Percentiles rank a stretch among this genome's conserved stretches.
These are phyloP conservation scores for Iris macrosiphon DNA, from an alignment of 106 monocot species.

Conservation along the genomic window DNA sequence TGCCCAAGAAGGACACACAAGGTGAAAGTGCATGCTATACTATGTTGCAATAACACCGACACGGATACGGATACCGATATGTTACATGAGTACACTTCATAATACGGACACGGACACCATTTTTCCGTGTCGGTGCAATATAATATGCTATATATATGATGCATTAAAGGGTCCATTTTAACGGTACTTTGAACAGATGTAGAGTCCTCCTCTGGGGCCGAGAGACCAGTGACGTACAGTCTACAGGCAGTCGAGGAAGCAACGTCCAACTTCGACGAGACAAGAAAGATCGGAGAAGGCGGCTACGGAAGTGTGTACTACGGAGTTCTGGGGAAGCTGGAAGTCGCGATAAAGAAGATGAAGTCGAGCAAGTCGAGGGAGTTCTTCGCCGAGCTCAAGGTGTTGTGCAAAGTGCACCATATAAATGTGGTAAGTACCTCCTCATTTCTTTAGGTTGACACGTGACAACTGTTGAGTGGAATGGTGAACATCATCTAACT, in stretches of 20 bases:
- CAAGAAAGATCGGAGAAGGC: slow-evolving; percentile 46
- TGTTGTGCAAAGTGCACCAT: slow-evolving; percentile 51
- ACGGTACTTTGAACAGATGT: no score
- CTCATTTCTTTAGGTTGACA: neutral
- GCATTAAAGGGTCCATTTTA: no score
- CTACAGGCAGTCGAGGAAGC: slow-evolving; percentile 29
- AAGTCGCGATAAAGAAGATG: slow-evolving; percentile 55
- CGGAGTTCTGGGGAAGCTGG: slow-evolving; percentile 39
- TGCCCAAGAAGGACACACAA: slow-evolving; percentile 8
- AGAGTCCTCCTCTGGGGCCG: no score
- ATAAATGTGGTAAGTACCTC: slow-evolving; percentile 36
- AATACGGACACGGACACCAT: no score
- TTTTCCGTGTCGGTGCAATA: no score
- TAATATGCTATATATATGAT: no score
- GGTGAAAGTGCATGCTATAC: neutral
- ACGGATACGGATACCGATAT: no score
- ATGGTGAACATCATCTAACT: neutral
- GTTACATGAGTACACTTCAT: neutral
- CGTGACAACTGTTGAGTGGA: no score
- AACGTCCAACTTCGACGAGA: slow-evolving; percentile 33
- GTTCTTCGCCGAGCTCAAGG: slow-evolving; percentile 58
- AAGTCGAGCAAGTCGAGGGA: slow-evolving; percentile 45
- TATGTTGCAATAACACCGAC: no score
- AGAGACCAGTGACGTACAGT: slow-evolving; percentile 35
- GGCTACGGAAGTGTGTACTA: slow-evolving; percentile 45